A percentile compares a stretch with the other conserved stretches of the same genome.
phyloP scores from a whole-genome alignment of 2,329 filamentous ascomycete species.

The Sclerotinia trifoliorum region DNA sequence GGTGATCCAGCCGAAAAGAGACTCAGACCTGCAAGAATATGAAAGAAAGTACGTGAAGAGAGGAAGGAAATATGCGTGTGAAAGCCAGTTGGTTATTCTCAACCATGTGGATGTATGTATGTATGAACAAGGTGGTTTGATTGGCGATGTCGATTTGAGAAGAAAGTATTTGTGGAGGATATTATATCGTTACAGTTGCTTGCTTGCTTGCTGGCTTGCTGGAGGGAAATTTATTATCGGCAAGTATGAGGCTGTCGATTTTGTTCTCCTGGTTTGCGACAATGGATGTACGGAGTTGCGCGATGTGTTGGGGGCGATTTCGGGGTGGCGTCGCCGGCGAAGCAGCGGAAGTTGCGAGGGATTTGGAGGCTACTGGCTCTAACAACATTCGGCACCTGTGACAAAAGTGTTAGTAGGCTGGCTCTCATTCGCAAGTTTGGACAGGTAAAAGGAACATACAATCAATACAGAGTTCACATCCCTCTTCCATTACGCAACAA shows the following conservation, averaged over 20 bases:
- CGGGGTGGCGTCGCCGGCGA: background rate
- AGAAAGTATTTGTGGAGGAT: background rate
- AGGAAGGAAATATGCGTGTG: slow-evolving; percentile 7
- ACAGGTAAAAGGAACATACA: slow-evolving; percentile 38
- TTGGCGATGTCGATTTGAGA: background rate
- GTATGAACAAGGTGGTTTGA: slow-evolving; percentile 8
- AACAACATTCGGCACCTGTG: slow-evolving; percentile 21
- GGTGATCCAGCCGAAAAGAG: slow-evolving; percentile 16
- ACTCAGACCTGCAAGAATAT: slow-evolving; percentile 3
- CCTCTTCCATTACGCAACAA: slow-evolving; percentile 52
- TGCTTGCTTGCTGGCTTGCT: background rate
- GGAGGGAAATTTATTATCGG: background rate
- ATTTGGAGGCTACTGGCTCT: background rate
- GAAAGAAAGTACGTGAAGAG: background rate
- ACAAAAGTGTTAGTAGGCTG: background rate
- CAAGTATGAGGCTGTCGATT: background rate
- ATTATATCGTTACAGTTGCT: background rate
- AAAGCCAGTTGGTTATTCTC: background rate
- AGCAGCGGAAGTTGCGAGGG: background rate
- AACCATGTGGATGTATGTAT: slow-evolving; percentile 1
- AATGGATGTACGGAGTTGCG: background rate
- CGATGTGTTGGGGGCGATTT: background rate
- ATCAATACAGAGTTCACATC: slow-evolving; percentile 51
- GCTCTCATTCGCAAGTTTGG: background rate
- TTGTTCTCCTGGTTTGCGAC: background rate